Percentiles rank a stretch among this genome's conserved stretches.
These are phyloP conservation scores for Marasmius tenuissimus DNA, from an alignment of 1,284 basidiomycete genomes.

Conservation along the genomic window DNA sequence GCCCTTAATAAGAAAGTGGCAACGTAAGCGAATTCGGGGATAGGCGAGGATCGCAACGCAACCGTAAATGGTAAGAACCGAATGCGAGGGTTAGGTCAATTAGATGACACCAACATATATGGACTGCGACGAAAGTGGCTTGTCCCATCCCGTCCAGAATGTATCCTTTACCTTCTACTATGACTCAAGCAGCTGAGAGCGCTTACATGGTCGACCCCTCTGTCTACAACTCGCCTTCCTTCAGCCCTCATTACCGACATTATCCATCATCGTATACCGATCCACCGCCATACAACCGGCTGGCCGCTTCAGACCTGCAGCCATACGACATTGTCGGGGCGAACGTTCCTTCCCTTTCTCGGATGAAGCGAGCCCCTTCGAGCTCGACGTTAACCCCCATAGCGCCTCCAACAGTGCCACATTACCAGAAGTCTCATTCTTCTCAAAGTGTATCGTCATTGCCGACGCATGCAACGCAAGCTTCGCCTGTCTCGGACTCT, in stretches of 20 bases:
- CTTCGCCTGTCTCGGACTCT: not conserved
- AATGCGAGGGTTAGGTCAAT: no score
- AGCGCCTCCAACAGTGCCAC: slow-evolving; percentile 24
- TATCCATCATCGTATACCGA: not conserved
- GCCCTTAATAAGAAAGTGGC: no score
- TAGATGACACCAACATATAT: no score
- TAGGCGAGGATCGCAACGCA: no score
- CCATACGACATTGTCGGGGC: slow-evolving; percentile 3
- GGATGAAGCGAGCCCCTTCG: slow-evolving; percentile 16
- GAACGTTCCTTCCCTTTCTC: not conserved
- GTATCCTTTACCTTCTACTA: no score
- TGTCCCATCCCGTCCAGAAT: no score
- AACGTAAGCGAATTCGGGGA: no score
- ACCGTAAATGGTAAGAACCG: no score
- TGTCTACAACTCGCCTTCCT: not conserved
- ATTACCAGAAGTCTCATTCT: slow-evolving; percentile 10
- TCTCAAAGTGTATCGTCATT: not conserved
- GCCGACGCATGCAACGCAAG: not conserved
- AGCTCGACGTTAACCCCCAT: slow-evolving; percentile 17
- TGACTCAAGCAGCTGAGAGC: no score
- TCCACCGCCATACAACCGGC: not conserved
- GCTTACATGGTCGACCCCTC: no score
- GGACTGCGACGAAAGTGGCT: no score
- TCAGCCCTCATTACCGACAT: not conserved
- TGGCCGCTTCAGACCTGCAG: slow-evolving; percentile 1